A percentile compares a stretch with the other conserved stretches of the same genome.
These are phyloP conservation scores for Fomes fomentarius DNA, from an alignment of 1,284 basidiomycete genomes.

Conservation along the genomic window DNA sequence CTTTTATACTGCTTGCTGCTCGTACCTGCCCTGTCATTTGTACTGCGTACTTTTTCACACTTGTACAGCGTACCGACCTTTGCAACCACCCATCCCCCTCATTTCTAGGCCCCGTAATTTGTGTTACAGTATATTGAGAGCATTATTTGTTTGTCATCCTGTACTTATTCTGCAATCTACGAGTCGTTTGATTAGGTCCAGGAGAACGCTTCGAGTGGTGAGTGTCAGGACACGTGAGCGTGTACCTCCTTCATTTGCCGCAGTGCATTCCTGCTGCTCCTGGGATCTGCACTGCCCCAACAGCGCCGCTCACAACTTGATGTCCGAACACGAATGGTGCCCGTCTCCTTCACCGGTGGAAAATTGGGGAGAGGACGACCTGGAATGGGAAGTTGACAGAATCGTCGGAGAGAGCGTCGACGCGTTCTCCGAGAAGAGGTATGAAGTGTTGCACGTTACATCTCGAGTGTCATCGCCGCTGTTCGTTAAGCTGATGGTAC, in stretches of 20 bases:
- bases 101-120: constrained; percentile 38
- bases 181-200: constrained; percentile 30
- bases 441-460: neutral
- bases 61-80: constrained; percentile 41
- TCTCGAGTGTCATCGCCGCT: too few relatives aligned
- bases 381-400: constrained; percentile 40
- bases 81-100: constrained; percentile 23
- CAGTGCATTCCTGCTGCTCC: too few relatives aligned
- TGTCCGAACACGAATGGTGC: neutral
- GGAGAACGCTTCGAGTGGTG: too few relatives aligned
- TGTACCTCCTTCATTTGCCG: too few relatives aligned
- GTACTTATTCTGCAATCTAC: constrained; percentile 61
- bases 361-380: constrained; percentile 35
- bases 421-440: constrained; percentile 37
- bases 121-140: constrained; percentile 52
- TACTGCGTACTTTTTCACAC: constrained; percentile 42
- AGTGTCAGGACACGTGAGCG: neutral
- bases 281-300: too few relatives aligned
- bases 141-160: constrained; percentile 65
- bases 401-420: constrained; percentile 44
- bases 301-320: too few relatives aligned
- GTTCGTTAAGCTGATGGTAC: neutral
- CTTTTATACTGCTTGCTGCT: constrained; percentile 34
- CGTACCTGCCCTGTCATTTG: constrained; percentile 30
- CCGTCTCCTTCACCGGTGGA: constrained; percentile 36